Evolutionary conservation across 2,329 filamentous ascomycete genomes (phyloP).

Genomic region (Ophiocordyceps polyrhachis-furcata): DNA sequence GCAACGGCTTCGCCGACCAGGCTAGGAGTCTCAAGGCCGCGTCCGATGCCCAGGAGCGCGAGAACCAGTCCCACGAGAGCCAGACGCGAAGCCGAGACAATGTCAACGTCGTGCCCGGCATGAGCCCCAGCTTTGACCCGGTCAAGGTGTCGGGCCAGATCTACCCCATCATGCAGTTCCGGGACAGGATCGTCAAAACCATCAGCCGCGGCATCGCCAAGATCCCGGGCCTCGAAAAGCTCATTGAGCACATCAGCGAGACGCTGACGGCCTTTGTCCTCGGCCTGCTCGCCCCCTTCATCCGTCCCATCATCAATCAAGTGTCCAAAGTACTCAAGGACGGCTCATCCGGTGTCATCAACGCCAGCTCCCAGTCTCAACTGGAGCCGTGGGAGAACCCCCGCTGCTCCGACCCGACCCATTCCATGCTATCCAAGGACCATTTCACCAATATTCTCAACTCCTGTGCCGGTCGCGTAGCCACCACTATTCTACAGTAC

Average conservation of each 20-base stretch:
- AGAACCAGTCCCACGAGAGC: conserved; percentile 20
- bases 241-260: conserved; percentile 91
- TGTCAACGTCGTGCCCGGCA: conserved; percentile 48
- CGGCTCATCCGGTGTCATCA: conserved; percentile 56
- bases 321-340: conserved; percentile 72
- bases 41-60: conserved; percentile 44
- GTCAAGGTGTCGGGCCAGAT: conserved; percentile 63
- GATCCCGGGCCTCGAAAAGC: conserved; percentile 71
- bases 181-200: conserved; percentile 79
- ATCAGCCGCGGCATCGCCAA: conserved; percentile 77
- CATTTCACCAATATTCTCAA: conserved; percentile 69
- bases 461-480: conserved; percentile 56
- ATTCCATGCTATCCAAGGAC: conserved; percentile 70
- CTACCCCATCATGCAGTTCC: conserved; percentile 85
- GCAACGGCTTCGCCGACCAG: conserved; percentile 45
- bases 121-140: conserved; percentile 60
- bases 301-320: conserved; percentile 76
- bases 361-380: conserved; percentile 53
- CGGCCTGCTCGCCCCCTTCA: conserved; percentile 75
- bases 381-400: conserved; percentile 66
- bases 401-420: conserved; percentile 57
- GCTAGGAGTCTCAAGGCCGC: conserved; percentile 41
- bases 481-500: conserved; percentile 64
- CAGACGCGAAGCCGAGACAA: conserved; percentile 22
- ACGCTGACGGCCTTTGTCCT: conserved; percentile 83